Percentiles rank a stretch among this genome's conserved stretches.
phyloP scores from a whole-genome alignment of 1,284 basidiomycete genomes.

The Rhodotorula sp. region DNA sequence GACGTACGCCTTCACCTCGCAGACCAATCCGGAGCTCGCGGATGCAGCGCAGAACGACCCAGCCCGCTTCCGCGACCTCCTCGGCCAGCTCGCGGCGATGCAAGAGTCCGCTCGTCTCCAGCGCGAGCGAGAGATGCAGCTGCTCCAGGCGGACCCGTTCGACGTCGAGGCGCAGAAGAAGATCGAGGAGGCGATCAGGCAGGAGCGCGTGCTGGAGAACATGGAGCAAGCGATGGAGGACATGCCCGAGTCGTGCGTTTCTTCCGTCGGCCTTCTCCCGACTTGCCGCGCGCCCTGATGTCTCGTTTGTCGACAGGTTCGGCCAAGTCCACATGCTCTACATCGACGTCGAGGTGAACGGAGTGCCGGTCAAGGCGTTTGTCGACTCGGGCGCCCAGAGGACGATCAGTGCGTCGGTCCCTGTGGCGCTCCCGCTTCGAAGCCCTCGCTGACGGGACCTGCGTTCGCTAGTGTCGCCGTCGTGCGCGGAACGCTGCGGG shows the following conservation, averaged over 20 bases:
- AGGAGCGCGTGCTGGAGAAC: constrained; percentile 83
- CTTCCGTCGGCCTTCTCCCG: accelerated
- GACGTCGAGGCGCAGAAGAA: constrained; percentile 82
- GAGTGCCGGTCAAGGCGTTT: constrained; percentile 85
- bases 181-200: constrained; percentile 91
- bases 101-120: constrained; percentile 49
- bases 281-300: background rate
- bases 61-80: constrained; percentile 66
- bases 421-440: background rate
- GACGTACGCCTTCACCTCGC: background rate
- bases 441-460: background rate
- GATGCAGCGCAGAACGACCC: constrained; percentile 67
- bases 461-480: constrained; percentile 72
- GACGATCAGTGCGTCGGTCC: constrained; percentile 77
- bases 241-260: constrained; percentile 51
- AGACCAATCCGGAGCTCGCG: constrained; percentile 77
- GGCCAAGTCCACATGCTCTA: constrained; percentile 96
- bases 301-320: constrained; percentile 55
- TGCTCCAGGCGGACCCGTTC: constrained; percentile 36
- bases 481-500: constrained; percentile 87
- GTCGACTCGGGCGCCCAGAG: constrained; percentile 96
- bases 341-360: constrained; percentile 80
- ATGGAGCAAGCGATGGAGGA: constrained; percentile 81
- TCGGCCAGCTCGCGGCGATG: constrained; percentile 38
- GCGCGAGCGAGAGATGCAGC: constrained; percentile 56